Conservation (phyloP, 2,329 filamentous ascomycete genomes). For the Dactylellina parvicollis region DNA sequence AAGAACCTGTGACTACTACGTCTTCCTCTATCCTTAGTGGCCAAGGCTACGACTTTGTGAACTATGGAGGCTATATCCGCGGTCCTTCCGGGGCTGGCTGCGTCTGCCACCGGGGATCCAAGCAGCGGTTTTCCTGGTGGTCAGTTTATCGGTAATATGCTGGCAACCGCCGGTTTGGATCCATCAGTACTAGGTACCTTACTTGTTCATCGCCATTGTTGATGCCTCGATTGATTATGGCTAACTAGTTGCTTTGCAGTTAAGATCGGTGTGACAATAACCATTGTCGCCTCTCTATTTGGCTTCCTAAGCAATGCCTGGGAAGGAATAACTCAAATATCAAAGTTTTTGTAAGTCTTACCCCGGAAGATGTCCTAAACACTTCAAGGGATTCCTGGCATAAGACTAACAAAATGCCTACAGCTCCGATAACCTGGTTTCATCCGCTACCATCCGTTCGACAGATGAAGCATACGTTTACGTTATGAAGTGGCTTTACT, state of each 20-base stretch:
- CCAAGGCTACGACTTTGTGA: neutral
- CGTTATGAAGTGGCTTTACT: conserved; percentile 58
- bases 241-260: conserved; percentile 11
- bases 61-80: conserved; percentile 46
- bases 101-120: conserved; percentile 40
- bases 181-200: conserved; percentile 37
- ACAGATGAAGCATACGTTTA: conserved; percentile 58
- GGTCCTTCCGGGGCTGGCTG: conserved; percentile 34
- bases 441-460: conserved; percentile 58
- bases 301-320: conserved; percentile 50
- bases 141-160: conserved; percentile 30
- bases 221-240: neutral
- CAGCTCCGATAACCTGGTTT: conserved; percentile 58
- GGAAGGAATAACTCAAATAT: conserved; percentile 49
- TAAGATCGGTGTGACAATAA: conserved; percentile 49
- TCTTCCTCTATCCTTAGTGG: too few relatives aligned
- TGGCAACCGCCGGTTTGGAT: conserved; percentile 37
- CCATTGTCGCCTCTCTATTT: conserved; percentile 47
- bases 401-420: neutral
- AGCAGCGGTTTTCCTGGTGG: conserved; percentile 30
- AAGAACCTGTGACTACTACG: too few relatives aligned
- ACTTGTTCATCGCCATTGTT: neutral
- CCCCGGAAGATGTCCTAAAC: neutral
- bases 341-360: conserved; percentile 41
- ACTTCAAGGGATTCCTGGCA: neutral